Evolutionary conservation across 345 rosid genomes (phyloP), one percentile per base, ranked within the genome.

Genomic region (Turnera subulata): DNA sequence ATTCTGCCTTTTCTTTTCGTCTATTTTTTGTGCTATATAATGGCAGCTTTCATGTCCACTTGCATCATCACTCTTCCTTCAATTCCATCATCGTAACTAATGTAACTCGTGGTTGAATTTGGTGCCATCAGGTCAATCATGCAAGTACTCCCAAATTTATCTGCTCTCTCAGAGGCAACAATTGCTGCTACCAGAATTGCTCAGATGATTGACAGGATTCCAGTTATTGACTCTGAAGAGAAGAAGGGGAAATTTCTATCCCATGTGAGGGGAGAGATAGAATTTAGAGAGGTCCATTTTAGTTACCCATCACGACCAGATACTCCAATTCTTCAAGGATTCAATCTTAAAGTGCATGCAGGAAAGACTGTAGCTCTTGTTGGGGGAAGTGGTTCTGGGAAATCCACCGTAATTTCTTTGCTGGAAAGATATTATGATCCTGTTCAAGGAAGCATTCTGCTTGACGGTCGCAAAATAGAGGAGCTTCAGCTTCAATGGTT

Each of bases 361-460:
- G 80, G 86, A 29, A 72, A 52, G 59, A 75, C 69, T 2, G 73
- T 77, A 11, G 86, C 81, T 13, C 78, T 84, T 43, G 84, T 81
- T 20, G 84, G 90, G 55, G 67, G 76, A 14, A 81, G 84, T 37
- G 84, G 86, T 42, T 84, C 81, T 0, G 84, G 83, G 51, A 79
- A 84, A 66, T 84, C 89, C 32, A 79, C 86, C 1, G 42, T 77
- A 19, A 69, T 84, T 26, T 66, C 81, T 38, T 69, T 84, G 74
- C 75, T 79, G 0, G 79, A 84, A 58, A 75, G 84, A 50, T 84
- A 81, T 55, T 79, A 84, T 61, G 82, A 81, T 40, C 75, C 84
- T 39, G 32, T 20, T 15, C 43, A 26, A 6, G 84, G 86, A 14
- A 50, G 58, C 29, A 71, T 84, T 58, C 42, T 70, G 16, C 71